These are phyloP conservation scores for Ogataea philodendri DNA, from an alignment of 805 yeast genomes.

Conservation along the genomic window DNA sequence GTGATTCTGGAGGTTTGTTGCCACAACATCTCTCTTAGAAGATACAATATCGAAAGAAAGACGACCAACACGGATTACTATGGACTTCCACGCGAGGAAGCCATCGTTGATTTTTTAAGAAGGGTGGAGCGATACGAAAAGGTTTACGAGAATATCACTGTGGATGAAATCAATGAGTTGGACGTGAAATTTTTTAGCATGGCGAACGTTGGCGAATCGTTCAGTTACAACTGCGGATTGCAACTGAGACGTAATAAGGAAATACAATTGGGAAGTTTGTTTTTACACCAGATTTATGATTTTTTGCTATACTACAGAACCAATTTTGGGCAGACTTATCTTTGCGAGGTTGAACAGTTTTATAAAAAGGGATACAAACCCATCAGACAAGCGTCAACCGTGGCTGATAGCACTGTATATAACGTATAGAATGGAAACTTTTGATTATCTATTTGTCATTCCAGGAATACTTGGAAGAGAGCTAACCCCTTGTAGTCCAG, in stretches of 20 bases:
- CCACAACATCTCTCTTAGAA: constrained; percentile 47
- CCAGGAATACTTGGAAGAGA: constrained; percentile 17
- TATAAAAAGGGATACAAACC: constrained; percentile 34
- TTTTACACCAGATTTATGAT: constrained; percentile 30
- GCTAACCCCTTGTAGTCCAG: constrained; percentile 10
- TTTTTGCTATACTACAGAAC: constrained; percentile 36
- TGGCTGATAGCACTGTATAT: constrained; percentile 6
- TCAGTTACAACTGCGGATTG: constrained; percentile 34
- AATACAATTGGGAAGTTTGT: constrained; percentile 22
- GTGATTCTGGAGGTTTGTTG: constrained; percentile 61
- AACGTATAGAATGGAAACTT: background rate
- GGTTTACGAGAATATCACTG: constrained; percentile 38
- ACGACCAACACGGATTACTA: constrained; percentile 61
- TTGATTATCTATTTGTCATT: constrained; percentile 13
- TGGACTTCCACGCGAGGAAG: constrained; percentile 47
- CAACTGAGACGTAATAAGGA: constrained; percentile 31
- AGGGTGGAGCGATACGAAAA: constrained; percentile 52
- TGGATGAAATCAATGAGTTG: constrained; percentile 31
- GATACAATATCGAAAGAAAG: constrained; percentile 63
- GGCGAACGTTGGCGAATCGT: constrained; percentile 36
- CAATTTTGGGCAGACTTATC: constrained; percentile 33
- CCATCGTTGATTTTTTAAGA: constrained; percentile 58
- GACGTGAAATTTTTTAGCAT: constrained; percentile 33
- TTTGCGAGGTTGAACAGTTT: constrained; percentile 31
- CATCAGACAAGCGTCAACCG: constrained; percentile 9